Evolutionary conservation across 2,329 filamentous ascomycete species (phyloP), one percentile per base, ranked within the genome.

Genomic region (Pleomassaria siparia): DNA sequence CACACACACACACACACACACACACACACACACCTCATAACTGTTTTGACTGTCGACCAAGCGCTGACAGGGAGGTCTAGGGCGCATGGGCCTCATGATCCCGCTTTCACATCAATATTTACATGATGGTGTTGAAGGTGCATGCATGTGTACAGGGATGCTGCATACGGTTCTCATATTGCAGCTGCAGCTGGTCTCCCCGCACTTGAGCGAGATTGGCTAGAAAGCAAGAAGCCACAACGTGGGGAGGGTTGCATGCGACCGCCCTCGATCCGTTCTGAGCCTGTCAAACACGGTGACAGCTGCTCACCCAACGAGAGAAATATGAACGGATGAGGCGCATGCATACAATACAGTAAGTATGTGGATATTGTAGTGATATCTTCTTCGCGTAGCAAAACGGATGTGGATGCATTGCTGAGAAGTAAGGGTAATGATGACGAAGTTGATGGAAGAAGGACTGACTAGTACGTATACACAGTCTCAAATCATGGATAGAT

Each of bases 51-150:
- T 22, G 18, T n/a, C n/a, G 32, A 45, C 37, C 46, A 46, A 45
- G 41, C 40, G 30, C 44, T 44, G 22, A 32, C 25, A 13, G n/a
- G 28, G 6, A 9, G n/a, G 24, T 24, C 20, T 24, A 46, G 45
- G 4, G 42, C 7, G 49, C 46, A 43, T 30, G 28, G 41, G 42
- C 52, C 52, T 45, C 52, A 50, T 55, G 52, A 55, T 55, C 43
- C 32, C 20, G 29, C 36, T 24, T 49, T 21, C 24, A 35, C 30
- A 10, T 45, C 20, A 30, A 30, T 22, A 46, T 16, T 36, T 16
- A n/a, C 10, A 8, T 47, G 44, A 41, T 51, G 48, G 48, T 50
- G 47, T 50, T 30, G 44, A 32, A 39, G 32, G 8, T 22, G 43
- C 29, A 28, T 28, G 32, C 32, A 24, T 3, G 9, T 22, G 36